Evolutionary conservation across 2,329 filamentous ascomycete genomes (phyloP).

Genomic region (Alternaria viburni): DNA sequence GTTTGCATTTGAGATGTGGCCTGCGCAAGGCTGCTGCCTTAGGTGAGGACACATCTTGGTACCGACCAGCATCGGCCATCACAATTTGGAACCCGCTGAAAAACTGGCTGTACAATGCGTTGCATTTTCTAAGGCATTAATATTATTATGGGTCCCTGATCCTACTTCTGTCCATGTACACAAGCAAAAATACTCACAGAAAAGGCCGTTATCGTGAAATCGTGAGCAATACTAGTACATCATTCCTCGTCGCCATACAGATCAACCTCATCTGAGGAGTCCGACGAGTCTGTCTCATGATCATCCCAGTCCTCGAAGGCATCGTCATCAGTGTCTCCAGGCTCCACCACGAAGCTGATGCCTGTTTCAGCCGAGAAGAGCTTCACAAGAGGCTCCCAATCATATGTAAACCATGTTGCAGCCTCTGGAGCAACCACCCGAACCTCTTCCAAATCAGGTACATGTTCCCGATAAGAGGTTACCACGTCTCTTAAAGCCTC

Average conservation of each 20-base stretch:
- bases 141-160: neutral
- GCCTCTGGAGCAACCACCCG: conserved; percentile 7
- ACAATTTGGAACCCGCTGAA: neutral
- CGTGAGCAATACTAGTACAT: neutral
- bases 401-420: conserved; percentile 7
- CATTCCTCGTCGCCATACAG: conserved; percentile 15
- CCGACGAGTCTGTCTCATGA: conserved; percentile 12
- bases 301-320: conserved; percentile 6
- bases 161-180: neutral
- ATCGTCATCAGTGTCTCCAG: neutral
- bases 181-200: neutral
- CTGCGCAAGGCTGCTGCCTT: neutral
- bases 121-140: neutral
- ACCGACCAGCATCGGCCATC: neutral
- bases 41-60: neutral
- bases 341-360: conserved; percentile 15
- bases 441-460: conserved; percentile 15
- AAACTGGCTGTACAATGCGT: neutral
- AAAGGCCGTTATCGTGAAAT: neutral
- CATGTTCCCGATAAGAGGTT: neutral
- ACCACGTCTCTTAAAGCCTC: conserved; percentile 22
- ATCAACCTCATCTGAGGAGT: conserved; percentile 21
- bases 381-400: conserved; percentile 17
- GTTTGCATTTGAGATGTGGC: neutral
- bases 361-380: conserved; percentile 2